Base-by-base conservation (phyloP, 2,329 filamentous ascomycete species). In the Fonsecaea erecta region DNA sequence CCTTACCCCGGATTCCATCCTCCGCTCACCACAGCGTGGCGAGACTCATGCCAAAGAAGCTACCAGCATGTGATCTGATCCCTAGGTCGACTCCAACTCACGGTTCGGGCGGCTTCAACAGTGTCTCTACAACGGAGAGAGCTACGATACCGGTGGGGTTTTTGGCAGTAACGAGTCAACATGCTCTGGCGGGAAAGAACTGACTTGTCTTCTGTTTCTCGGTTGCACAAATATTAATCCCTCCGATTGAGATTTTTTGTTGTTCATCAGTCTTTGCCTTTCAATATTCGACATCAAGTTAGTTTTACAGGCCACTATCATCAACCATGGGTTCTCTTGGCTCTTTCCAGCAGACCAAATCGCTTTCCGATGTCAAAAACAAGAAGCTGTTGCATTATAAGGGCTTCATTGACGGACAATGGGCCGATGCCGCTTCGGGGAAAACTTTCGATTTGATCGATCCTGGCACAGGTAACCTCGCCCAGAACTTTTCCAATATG, bases 371-470 rank as follows among this genome's bases (percentile, higher is more conserved):
- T 35, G 56, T 72, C 40, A 70, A 70, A 35, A 54, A 65, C 24
- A 63, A 68, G 37, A 70, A 71, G 51, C 68, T 72, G 37, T 65
- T 73, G 52, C 65, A 68, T 24, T 65, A 66, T 37, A 63, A 71
- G 40, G 70, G 70, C 35, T 71, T 66, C 61, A 71, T 72, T 58
- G 55, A 67, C 26, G 68, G 62, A 35, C 51, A 62, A 82, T 57
- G 54, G 54, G 86, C 95, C 68, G 84, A 85, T 71, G 91, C 94
- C 72, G 86, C 87, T 74, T 96, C 92, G 0, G 92, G 92, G 75
- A 89, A 95, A 84, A 97, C 92, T 48, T 98, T 98, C 77, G 88
- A 94, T 76, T 91, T 97, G 65, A 57, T 52, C 35, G 92, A 99
- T 77, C 94, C 94, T 7, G 89, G 92, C 1, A 92, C 91, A 71